These are phyloP conservation scores for Corymbia citriodora DNA, from an alignment of 441 rosid species.

Conservation along the genomic window DNA sequence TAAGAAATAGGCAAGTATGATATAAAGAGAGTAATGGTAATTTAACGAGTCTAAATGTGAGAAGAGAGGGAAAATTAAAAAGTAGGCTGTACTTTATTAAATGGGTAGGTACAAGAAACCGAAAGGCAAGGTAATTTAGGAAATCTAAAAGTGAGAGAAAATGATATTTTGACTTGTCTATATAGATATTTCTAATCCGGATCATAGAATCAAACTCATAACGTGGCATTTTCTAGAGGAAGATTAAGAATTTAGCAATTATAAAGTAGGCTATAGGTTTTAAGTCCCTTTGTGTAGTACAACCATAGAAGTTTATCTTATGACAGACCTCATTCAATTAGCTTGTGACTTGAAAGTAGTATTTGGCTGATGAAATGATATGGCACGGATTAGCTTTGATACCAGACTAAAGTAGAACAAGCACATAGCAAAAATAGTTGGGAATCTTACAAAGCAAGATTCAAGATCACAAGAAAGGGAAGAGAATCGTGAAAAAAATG, in stretches of 20 bases:
- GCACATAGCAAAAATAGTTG: neutral
- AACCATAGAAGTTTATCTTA: neutral
- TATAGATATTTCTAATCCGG: neutral
- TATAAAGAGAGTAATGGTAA: neutral
- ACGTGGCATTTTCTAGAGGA: neutral
- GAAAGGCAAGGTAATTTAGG: neutral
- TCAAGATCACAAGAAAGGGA: neutral
- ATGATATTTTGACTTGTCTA: neutral
- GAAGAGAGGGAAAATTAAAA: neutral
- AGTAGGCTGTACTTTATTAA: neutral
- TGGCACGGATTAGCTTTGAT: neutral
- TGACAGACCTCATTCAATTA: neutral
- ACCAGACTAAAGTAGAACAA: neutral
- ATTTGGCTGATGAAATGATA: neutral
- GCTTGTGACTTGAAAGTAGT: neutral
- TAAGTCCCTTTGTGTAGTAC: neutral
- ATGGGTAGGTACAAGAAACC: neutral
- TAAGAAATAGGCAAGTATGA: neutral
- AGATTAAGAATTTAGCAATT: neutral
- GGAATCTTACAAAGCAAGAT: neutral
- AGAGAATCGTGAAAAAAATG: neutral
- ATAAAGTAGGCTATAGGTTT: too few species aligned
- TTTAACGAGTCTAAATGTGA: neutral
- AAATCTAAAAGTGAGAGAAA: neutral
- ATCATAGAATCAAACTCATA: neutral